A percentile compares a stretch with the other conserved stretches of the same genome.
These are phyloP conservation scores for Candida maris DNA, from an alignment of 805 yeast genomes.

Conservation along the genomic window DNA sequence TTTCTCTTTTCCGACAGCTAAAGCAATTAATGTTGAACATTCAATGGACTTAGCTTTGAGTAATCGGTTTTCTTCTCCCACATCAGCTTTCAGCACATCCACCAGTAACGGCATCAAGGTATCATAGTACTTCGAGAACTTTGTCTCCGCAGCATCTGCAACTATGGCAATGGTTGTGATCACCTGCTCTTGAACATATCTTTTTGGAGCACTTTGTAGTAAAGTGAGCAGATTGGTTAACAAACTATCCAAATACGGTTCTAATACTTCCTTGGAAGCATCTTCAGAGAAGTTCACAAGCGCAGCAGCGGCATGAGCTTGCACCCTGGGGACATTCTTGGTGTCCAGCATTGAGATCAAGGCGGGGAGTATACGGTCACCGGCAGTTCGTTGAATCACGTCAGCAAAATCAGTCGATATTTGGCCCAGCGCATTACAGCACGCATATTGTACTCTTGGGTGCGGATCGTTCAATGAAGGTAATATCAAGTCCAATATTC, in stretches of 20 bases:
- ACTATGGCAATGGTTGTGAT: constrained; percentile 94
- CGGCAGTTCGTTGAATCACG: constrained; percentile 75
- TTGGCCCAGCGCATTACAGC: constrained; percentile 96
- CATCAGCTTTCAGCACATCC: constrained; percentile 72
- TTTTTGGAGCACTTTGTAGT: constrained; percentile 72
- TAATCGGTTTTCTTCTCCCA: constrained; percentile 72
- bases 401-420: constrained; percentile 96
- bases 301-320: constrained; percentile 98
- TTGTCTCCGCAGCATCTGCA: constrained; percentile 91
- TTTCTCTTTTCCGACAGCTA: constrained; percentile 91
- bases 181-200: constrained; percentile 96
- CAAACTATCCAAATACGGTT: constrained; percentile 86
- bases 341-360: constrained; percentile 74
- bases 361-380: constrained; percentile 79
- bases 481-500: constrained; percentile 75
- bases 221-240: constrained; percentile 69
- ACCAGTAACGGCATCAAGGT: constrained; percentile 87
- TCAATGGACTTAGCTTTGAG: constrained; percentile 93
- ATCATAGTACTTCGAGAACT: constrained; percentile 88
- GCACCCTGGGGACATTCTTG: constrained; percentile 83
- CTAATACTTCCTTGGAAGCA: constrained; percentile 80
- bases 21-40: constrained; percentile 89
- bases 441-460: constrained; percentile 94
- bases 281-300: constrained; percentile 92
- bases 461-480: constrained; percentile 86